Conservation (phyloP, 345 rosid species). For the Eucalyptus rudis region DNA sequence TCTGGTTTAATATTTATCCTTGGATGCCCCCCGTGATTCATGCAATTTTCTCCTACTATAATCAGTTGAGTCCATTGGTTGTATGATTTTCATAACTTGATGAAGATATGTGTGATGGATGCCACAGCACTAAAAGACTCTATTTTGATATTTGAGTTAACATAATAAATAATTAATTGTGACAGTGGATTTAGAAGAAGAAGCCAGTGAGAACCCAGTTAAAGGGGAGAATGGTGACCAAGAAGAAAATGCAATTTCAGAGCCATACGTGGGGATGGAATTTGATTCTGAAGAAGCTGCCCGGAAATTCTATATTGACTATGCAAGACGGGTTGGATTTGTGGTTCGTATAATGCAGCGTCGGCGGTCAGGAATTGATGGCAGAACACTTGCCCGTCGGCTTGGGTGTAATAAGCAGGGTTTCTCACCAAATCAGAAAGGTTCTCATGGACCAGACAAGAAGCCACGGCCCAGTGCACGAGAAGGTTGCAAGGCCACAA, state of each 20-base stretch:
- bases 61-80: background rate
- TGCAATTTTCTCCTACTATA: background rate
- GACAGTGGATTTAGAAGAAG: slow-evolving; percentile 43
- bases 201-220: slow-evolving; percentile 10
- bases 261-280: slow-evolving; percentile 73
- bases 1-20: background rate
- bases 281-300: slow-evolving; percentile 77
- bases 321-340: slow-evolving; percentile 58
- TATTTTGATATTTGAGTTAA: background rate
- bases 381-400: slow-evolving; percentile 71
- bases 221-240: slow-evolving; percentile 20
- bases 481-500: slow-evolving; percentile 83
- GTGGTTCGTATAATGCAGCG: slow-evolving; percentile 75
- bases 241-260: slow-evolving; percentile 21
- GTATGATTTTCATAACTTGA: background rate
- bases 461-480: slow-evolving; percentile 50
- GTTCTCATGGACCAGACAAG: slow-evolving; percentile 29
- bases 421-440: slow-evolving; percentile 42
- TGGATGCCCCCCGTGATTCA: background rate
- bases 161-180: background rate
- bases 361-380: slow-evolving; percentile 68
- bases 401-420: slow-evolving; percentile 84
- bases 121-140: background rate
- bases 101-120: background rate
- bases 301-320: slow-evolving; percentile 41